Percentiles rank a stretch among this genome's conserved stretches.
Evolutionary conservation across 352 stramenopile genomes (phyloP).

Genomic region (Phytophthora pluvialis): DNA sequence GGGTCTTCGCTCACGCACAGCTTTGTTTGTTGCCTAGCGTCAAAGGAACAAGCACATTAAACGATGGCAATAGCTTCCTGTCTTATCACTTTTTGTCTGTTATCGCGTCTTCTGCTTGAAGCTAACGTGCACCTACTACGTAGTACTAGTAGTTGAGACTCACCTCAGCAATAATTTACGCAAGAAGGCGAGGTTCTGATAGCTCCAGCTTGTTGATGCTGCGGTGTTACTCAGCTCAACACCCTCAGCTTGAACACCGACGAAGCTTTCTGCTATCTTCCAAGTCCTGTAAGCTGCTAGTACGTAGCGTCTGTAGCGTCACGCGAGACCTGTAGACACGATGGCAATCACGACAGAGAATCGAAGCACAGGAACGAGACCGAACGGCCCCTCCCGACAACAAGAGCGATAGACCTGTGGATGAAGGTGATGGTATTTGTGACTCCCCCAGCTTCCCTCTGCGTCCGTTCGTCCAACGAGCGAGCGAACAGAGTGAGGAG

Average conservation of each 20-base stretch:
- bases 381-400: slow-evolving; percentile 11
- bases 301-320: background rate
- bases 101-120: background rate
- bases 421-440: slow-evolving; percentile 46
- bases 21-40: slow-evolving; percentile 36
- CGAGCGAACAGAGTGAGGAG: slow-evolving; percentile 7
- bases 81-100: slow-evolving; percentile 13
- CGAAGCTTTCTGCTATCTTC: background rate
- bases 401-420: slow-evolving; percentile 24
- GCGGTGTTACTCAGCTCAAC: no score
- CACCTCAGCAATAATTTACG: no score
- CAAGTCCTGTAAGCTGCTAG: background rate
- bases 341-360: slow-evolving; percentile 6
- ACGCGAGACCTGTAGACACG: slow-evolving; percentile 1
- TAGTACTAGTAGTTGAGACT: no score
- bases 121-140: no score
- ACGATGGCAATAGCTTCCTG: slow-evolving; percentile 34
- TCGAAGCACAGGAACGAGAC: slow-evolving; percentile 13
- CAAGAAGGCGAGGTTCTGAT: no score
- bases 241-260: background rate
- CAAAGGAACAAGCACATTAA: slow-evolving; percentile 33
- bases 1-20: slow-evolving; percentile 10
- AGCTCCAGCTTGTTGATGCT: no score
- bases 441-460: slow-evolving; percentile 15
- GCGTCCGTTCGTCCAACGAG: slow-evolving; percentile 14